Base-by-base conservation (phyloP, 1,284 basidiomycete genomes). In the Ganoderma meredithae region DNA sequence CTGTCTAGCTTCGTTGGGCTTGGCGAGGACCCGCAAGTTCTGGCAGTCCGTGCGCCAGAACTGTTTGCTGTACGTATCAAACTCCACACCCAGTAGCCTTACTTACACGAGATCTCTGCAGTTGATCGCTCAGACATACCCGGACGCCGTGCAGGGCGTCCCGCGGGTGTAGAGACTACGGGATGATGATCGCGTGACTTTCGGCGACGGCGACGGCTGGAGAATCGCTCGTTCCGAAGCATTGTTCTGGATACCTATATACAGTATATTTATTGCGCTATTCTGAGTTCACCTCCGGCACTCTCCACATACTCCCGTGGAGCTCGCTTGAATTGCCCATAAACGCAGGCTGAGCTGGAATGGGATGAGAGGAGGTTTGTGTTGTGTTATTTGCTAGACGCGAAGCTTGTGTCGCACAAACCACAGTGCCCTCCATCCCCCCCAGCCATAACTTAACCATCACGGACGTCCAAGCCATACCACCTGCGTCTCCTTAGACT, bases 1-100 rank as follows among this genome's bases (percentile, higher is more conserved):
- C 39, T 43, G 12, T 25, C 3, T 67, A 92, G 90, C 68, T 96
- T 95, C 75, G 94, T 95, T 40, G 93, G 93, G 5, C 83, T 95
- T 9, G 93, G 88, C 62, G 94, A 95, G 79, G 92, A 95, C 76
- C 93, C 93, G 1, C 88, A 92, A 73, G 85, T 93, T 13, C 82
- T 96, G 49, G 90, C 90, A 4, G 83, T 89, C 58, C 86, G 94
- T 56, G 90, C 92, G 27, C 94, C 94, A 1, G 87, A 84, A 39
- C 81, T 96, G 36, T 93, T 93, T 74, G 81, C 78, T 52, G 90
- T 91, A 78, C 74, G 86, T 79, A 0, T 9, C 17, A 47, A 9
- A 2, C 1, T 47, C 44, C 19, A 7, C 22, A 9, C 44, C 44
- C 3, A 6, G 1, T 12, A 31, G 17, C 4, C 5, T n/a, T 19